A percentile compares a stretch with the other conserved stretches of the same genome.
Evolutionary conservation across 2,329 filamentous ascomycete species (phyloP).

Genomic region (Sordariomycetes sp.): DNA sequence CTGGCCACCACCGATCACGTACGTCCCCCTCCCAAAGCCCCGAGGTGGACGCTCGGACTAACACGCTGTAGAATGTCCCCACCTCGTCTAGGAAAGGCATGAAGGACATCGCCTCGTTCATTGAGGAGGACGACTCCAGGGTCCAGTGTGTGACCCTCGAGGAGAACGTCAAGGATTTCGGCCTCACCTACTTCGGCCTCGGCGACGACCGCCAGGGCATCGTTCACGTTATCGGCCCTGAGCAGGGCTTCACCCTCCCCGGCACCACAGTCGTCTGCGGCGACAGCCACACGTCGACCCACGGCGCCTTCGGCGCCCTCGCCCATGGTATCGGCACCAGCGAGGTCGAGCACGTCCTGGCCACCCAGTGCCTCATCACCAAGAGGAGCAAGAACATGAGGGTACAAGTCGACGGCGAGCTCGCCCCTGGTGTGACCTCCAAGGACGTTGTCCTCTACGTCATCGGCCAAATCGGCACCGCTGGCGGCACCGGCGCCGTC

Average conservation of each 20-base stretch:
- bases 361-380: slow-evolving; percentile 89
- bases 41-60: neutral
- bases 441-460: slow-evolving; percentile 92
- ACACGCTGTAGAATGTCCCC: slow-evolving; percentile 65
- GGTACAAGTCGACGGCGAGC: slow-evolving; percentile 83
- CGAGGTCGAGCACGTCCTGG: slow-evolving; percentile 96
- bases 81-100: slow-evolving; percentile 83
- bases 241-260: slow-evolving; percentile 96
- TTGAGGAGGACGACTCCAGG: slow-evolving; percentile 86
- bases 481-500: slow-evolving; percentile 84
- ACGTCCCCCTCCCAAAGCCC: slow-evolving; percentile 21
- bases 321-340: slow-evolving; percentile 97
- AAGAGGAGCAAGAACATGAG: slow-evolving; percentile 98
- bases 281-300: slow-evolving; percentile 95
- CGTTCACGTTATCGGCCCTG: slow-evolving; percentile 94
- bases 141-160: slow-evolving; percentile 92
- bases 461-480: slow-evolving; percentile 89
- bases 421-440: slow-evolving; percentile 82
- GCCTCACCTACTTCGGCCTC: slow-evolving; percentile 92
- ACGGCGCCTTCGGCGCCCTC: slow-evolving; percentile 88
- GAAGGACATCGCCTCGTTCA: slow-evolving; percentile 88
- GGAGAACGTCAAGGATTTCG: slow-evolving; percentile 94
- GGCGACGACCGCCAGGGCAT: slow-evolving; percentile 96
- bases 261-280: slow-evolving; percentile 95
- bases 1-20: slow-evolving; percentile 94